A percentile compares a stretch with the other conserved stretches of the same genome.
These are phyloP conservation scores for Apodospora peruviana DNA, from an alignment of 495 filamentous ascomycete species.

Conservation along the genomic window DNA sequence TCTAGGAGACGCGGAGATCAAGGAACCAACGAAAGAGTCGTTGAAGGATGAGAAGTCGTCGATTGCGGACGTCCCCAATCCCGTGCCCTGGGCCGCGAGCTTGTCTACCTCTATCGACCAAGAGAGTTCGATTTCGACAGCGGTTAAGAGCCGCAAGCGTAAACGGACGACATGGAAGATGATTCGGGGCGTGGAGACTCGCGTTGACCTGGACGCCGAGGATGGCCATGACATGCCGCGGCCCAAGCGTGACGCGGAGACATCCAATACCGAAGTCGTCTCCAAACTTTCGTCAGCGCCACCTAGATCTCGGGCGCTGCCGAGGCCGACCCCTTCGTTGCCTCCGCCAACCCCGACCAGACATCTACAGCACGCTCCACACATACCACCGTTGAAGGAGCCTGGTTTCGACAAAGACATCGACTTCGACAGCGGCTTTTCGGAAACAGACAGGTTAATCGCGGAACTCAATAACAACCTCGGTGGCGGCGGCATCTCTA, in stretches of 20 bases:
- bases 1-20: not conserved
- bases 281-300: too few species aligned
- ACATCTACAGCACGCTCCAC: too few species aligned
- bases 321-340: not conserved
- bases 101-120: not conserved
- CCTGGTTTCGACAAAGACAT: not conserved
- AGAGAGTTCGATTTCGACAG: constrained; percentile 28
- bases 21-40: not conserved
- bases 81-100: not conserved
- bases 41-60: not conserved
- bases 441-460: constrained; percentile 11
- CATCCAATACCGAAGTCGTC: not conserved
- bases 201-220: constrained; percentile 8
- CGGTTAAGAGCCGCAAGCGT: constrained; percentile 36
- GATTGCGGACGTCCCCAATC: not conserved
- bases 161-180: constrained; percentile 32
- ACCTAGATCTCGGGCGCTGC: not conserved
- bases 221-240: not conserved
- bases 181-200: constrained; percentile 31
- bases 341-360: not conserved
- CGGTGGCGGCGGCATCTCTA: not conserved
- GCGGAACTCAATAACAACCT: not conserved
- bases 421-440: constrained; percentile 12
- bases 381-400: not conserved
- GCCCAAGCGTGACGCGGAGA: not conserved